Percentiles rank a stretch among this genome's conserved stretches.
phyloP scores from a whole-genome alignment of 257 asterid genomes.

The Agastache rugosa region DNA sequence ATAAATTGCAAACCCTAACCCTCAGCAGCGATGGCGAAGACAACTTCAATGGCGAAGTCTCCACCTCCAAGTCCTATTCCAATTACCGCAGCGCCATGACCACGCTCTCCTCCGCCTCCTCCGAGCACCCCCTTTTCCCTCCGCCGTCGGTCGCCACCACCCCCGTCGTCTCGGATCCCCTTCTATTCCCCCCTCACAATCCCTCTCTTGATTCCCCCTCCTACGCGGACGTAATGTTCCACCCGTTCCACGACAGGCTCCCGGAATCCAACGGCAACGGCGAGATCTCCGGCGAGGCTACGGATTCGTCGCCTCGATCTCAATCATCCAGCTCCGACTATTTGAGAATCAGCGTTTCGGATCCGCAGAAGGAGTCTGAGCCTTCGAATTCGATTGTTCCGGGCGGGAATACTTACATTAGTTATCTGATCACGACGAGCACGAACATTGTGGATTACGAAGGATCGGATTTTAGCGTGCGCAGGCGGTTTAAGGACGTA shows the following conservation, averaged over 20 bases:
- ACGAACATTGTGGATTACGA: conserved; percentile 68
- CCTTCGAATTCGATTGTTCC: conserved; percentile 83
- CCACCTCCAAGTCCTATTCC: conserved; percentile 66
- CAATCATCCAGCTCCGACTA: conserved; percentile 59
- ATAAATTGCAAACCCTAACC: conserved; percentile 65
- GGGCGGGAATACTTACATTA: conserved; percentile 70
- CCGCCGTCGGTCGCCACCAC: conserved; percentile 54
- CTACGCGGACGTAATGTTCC: conserved; percentile 51
- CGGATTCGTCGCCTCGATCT: conserved; percentile 45
- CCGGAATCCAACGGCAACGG: conserved; percentile 54
- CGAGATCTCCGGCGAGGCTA: conserved; percentile 44
- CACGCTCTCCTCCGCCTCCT: conserved; percentile 57
- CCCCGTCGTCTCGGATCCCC: conserved; percentile 70
- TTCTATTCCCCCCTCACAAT: conserved; percentile 45
- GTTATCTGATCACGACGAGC: conserved; percentile 78
- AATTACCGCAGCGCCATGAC: conserved; percentile 77
- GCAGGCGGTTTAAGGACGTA: conserved; percentile 89
- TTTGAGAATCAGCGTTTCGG: conserved; percentile 68
- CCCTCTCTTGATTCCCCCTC: conserved; percentile 57
- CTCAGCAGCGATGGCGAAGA: conserved; percentile 45
- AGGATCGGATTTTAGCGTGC: conserved; percentile 65
- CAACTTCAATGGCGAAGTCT: conserved; percentile 41
- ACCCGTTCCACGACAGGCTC: conserved; percentile 45
- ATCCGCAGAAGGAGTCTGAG: conserved; percentile 86
- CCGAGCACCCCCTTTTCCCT: conserved; percentile 49